Percentiles rank a stretch among this genome's conserved stretches.
phyloP scores from a whole-genome alignment of 306 rosid genomes.

The Herpetospermum pedunculosum region DNA sequence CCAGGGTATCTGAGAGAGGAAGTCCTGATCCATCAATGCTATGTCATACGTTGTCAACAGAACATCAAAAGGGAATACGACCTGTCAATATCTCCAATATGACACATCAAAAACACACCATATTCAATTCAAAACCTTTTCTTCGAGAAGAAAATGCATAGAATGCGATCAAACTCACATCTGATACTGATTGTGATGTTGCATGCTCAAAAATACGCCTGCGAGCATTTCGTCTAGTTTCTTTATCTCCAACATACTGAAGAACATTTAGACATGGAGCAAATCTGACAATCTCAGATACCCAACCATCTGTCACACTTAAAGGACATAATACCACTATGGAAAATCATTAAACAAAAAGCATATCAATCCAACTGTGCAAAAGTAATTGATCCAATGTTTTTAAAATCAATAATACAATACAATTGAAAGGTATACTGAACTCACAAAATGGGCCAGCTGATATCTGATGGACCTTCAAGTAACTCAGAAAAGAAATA shows the following conservation, averaged over 20 bases:
- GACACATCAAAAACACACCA: slow-evolving; percentile 9
- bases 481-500: slow-evolving; percentile 69
- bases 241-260: slow-evolving; percentile 82
- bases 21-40: slow-evolving; percentile 79
- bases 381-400: background rate
- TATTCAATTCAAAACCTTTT: background rate
- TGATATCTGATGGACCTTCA: slow-evolving; percentile 45
- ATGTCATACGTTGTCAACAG: slow-evolving; percentile 85
- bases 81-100: slow-evolving; percentile 36
- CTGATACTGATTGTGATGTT: slow-evolving; percentile 24
- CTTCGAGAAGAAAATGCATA: background rate
- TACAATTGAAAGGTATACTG: slow-evolving; percentile 5
- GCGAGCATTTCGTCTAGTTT: slow-evolving; percentile 45
- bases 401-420: slow-evolving; percentile 12
- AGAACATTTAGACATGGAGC: slow-evolving; percentile 53
- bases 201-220: slow-evolving; percentile 36
- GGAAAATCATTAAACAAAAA: slow-evolving; percentile 12
- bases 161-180: slow-evolving; percentile 29
- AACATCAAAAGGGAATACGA: slow-evolving; percentile 60
- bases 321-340: slow-evolving; percentile 88
- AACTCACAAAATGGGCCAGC: slow-evolving; percentile 83
- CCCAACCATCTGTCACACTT: slow-evolving; percentile 94
- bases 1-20: slow-evolving; percentile 96
- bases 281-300: slow-evolving; percentile 60
- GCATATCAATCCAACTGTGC: slow-evolving; percentile 2